A percentile compares a stretch with the other conserved stretches of the same genome.
Conservation (phyloP, 179 eudicot species). For the Beta corolliflora region DNA sequence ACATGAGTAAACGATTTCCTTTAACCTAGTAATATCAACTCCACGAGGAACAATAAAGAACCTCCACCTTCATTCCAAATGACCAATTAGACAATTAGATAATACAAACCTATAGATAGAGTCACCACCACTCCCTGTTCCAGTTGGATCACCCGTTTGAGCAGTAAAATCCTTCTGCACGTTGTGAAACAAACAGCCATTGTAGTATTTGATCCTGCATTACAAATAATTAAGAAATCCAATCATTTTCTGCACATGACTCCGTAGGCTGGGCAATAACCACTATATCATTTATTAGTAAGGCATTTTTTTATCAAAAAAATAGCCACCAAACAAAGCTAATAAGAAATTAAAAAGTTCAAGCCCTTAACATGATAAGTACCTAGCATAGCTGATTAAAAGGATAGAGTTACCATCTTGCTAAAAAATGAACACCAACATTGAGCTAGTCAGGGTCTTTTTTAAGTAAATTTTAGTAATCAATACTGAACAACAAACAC, state of each 20-base stretch:
- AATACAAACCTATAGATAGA: conserved; percentile 79
- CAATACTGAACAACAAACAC: neutral
- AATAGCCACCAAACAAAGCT: neutral
- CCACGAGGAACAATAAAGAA: neutral
- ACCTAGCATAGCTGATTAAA: neutral
- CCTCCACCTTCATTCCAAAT: neutral
- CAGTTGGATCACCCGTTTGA: conserved; percentile 97
- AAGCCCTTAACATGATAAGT: neutral
- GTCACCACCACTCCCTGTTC: conserved; percentile 85
- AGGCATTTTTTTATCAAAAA: neutral
- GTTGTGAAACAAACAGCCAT: conserved; percentile 90
- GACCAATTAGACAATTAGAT: conserved; percentile 4
- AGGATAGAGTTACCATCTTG: neutral
- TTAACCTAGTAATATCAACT: neutral
- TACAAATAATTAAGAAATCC: neutral
- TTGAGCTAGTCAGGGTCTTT: neutral
- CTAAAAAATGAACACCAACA: neutral
- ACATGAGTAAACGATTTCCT: neutral
- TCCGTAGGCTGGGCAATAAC: neutral
- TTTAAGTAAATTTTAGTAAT: neutral
- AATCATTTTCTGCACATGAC: neutral
- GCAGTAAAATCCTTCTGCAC: conserved; percentile 93
- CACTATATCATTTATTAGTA: neutral
- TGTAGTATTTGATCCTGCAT: conserved; percentile 89
- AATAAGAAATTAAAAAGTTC: neutral